phyloP scores from a whole-genome alignment of 352 stramenopile genomes.

The Globisporangium barbulae region DNA sequence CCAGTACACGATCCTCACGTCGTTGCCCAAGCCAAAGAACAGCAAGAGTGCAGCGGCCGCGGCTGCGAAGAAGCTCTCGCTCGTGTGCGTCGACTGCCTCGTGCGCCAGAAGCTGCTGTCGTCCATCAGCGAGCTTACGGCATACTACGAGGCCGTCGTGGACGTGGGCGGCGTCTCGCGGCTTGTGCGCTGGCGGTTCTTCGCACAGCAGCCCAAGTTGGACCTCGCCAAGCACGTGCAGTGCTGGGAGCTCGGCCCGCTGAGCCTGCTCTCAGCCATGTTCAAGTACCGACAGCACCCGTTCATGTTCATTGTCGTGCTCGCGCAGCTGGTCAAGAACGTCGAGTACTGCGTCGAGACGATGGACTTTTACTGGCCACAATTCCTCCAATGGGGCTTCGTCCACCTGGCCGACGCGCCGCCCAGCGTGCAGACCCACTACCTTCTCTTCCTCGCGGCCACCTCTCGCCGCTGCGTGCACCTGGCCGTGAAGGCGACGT shows the following conservation, averaged over 20 bases:
- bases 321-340: conserved; percentile 56
- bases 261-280: conserved; percentile 57
- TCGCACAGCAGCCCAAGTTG: conserved; percentile 42
- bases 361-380: conserved; percentile 71
- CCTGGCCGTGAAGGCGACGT: conserved; percentile 54
- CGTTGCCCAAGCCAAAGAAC: conserved; percentile 16
- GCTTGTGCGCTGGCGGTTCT: conserved; percentile 53
- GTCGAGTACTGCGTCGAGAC: conserved; percentile 51
- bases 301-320: conserved; percentile 67
- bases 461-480: conserved; percentile 49
- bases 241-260: conserved; percentile 34
- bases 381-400: conserved; percentile 68
- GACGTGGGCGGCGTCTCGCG: conserved; percentile 45
- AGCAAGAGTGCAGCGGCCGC: conserved; percentile 3
- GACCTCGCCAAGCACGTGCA: conserved; percentile 42
- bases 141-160: conserved; percentile 30
- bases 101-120: conserved; percentile 50
- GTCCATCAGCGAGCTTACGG: conserved; percentile 22
- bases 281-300: conserved; percentile 66
- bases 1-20: conserved; percentile 24
- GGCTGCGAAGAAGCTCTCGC: conserved; percentile 18
- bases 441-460: conserved; percentile 56
- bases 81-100: conserved; percentile 43
- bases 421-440: conserved; percentile 56
- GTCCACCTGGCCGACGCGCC: conserved; percentile 38